These are phyloP conservation scores for Kokia cookei DNA, from an alignment of 441 rosid species.

Conservation along the genomic window DNA sequence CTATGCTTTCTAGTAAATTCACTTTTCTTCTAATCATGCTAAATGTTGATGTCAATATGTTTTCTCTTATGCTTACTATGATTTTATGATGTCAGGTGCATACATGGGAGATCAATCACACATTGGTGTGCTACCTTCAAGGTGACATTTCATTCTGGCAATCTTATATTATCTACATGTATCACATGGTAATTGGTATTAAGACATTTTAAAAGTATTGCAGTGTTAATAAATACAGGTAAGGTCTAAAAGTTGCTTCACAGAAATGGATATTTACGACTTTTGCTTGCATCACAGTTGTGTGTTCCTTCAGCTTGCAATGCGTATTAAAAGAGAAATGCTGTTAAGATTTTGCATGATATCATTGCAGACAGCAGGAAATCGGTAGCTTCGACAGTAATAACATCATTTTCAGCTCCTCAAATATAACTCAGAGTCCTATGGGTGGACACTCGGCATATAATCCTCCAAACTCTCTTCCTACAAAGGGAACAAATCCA, in stretches of 20 bases:
- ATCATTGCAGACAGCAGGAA: slow-evolving; percentile 33
- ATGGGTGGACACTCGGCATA: slow-evolving; percentile 21
- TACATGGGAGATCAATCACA: slow-evolving; percentile 42
- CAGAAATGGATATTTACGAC: not conserved
- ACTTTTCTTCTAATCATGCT: not conserved
- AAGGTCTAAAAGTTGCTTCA: not conserved
- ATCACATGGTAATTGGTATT: not conserved
- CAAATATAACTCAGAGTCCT: slow-evolving; percentile 22
- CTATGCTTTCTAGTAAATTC: slow-evolving; percentile 32
- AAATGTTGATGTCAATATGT: not conserved
- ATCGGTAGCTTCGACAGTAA: slow-evolving; percentile 19
- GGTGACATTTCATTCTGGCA: slow-evolving; percentile 30
- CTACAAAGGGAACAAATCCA: slow-evolving; percentile 48
- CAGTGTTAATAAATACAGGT: not conserved
- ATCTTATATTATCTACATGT: not conserved
- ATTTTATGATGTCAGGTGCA: slow-evolving; percentile 30
- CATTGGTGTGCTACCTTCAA: slow-evolving; percentile 24
- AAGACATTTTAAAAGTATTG: not conserved
- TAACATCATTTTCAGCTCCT: slow-evolving; percentile 14
- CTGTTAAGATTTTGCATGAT: slow-evolving; percentile 1
- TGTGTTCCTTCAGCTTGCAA: not conserved
- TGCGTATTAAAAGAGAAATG: not conserved
- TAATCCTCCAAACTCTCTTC: slow-evolving; percentile 26
- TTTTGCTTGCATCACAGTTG: not conserved
- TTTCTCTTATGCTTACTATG: slow-evolving; percentile 14